Conservation (phyloP, 2,329 filamentous ascomycete genomes). For the Dothideomycetidae sp. region DNA sequence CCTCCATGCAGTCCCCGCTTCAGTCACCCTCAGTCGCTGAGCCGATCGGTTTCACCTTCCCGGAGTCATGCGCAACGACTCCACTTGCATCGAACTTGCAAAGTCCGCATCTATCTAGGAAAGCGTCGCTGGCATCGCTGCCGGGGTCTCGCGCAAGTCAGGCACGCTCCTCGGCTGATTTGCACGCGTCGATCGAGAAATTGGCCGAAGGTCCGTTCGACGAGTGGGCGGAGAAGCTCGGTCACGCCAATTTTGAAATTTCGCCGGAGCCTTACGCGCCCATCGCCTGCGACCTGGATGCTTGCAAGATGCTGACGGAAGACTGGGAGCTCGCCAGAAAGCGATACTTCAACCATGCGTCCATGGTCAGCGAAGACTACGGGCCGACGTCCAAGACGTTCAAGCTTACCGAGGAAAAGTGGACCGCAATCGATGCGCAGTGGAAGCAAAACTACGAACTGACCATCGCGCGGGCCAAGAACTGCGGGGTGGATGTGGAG, state of each 20-base stretch:
- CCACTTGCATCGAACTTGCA: constrained; percentile 23
- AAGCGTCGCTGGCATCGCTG: constrained; percentile 66
- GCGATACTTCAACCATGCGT: constrained; percentile 81
- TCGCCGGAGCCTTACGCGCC: constrained; percentile 66
- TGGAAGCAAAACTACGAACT: constrained; percentile 61
- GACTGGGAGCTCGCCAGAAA: constrained; percentile 73
- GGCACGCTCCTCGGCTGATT: constrained; percentile 37
- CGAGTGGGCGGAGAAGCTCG: constrained; percentile 71
- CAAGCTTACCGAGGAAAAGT: constrained; percentile 73
- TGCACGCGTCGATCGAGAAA: constrained; percentile 28
- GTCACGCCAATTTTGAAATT: constrained; percentile 89
- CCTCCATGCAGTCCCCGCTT: constrained; percentile 60
- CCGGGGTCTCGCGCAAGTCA: constrained; percentile 34
- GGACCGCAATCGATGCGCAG: constrained; percentile 59
- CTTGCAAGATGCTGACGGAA: constrained; percentile 50
- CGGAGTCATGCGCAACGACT: constrained; percentile 24
- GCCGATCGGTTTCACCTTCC: constrained; percentile 6
- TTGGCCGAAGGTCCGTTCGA: constrained; percentile 50
- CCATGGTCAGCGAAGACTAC: constrained; percentile 80
- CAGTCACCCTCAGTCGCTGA: constrained; percentile 70
- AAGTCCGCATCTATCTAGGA: constrained; percentile 60
- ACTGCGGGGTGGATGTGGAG: constrained; percentile 27
- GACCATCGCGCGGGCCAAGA: constrained; percentile 34
- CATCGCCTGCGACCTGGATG: constrained; percentile 40
- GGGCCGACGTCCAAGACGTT: constrained; percentile 82